Evolutionary conservation across 345 rosid species (phyloP).

Genomic region (Cardamine resedifolia): DNA sequence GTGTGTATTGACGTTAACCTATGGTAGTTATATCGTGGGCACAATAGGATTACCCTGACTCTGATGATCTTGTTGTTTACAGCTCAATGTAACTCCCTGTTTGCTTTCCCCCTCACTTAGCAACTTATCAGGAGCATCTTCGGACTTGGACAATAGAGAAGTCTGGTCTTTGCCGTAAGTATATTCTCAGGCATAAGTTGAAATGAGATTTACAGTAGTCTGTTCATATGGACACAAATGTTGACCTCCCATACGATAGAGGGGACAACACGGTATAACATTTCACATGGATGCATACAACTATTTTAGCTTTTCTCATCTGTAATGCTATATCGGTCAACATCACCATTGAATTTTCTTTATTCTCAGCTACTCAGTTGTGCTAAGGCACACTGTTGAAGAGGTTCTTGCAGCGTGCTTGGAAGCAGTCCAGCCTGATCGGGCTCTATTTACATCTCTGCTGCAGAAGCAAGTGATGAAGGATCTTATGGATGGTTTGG

Average conservation of each 20-base stretch:
- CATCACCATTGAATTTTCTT: conserved; percentile 16
- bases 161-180: conserved; percentile 92
- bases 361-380: conserved; percentile 78
- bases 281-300: conserved; percentile 3
- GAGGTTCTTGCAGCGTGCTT: conserved; percentile 85
- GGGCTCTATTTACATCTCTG: conserved; percentile 74
- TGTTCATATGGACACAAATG: neutral
- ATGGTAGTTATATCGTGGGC: neutral
- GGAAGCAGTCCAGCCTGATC: conserved; percentile 83
- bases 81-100: conserved; percentile 87
- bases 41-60: conserved; percentile 17
- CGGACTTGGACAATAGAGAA: conserved; percentile 47
- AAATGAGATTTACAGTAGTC: conserved; percentile 8
- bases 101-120: conserved; percentile 63
- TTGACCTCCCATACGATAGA: conserved; percentile 12
- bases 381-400: conserved; percentile 94
- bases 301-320: neutral
- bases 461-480: conserved; percentile 72
- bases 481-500: conserved; percentile 70
- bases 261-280: neutral
- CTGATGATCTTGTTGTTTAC: conserved; percentile 43
- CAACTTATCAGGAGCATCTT: conserved; percentile 37
- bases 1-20: neutral
- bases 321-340: neutral
- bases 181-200: conserved; percentile 17